Base-by-base conservation (phyloP, 1,284 basidiomycete species). In the Papiliotrema flavescens region DNA sequence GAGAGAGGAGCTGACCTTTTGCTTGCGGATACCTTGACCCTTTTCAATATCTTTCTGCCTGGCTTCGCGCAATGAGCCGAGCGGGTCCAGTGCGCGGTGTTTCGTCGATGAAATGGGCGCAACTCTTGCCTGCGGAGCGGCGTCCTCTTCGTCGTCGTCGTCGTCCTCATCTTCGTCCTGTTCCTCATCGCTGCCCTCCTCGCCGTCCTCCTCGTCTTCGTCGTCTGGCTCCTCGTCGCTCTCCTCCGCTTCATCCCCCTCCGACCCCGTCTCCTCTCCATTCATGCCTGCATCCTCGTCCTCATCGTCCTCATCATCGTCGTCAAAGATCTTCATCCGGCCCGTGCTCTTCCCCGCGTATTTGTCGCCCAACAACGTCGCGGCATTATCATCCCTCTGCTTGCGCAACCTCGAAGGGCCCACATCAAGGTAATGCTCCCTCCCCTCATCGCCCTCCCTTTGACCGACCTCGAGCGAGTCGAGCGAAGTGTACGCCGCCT, bases 361-460 rank as follows among this genome's bases (percentile, higher is more conserved):
- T 73, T 90, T 91, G 15, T 66, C 63, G 22, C 70, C 65, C 20
- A 73, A 53, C 17, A 74, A 58, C 2, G 66, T 71, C 86, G 36
- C 43, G 56, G 19, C 39, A 6, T 20, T 47, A 56, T 79, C 83
- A 84, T 82, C 23, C 84, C 47, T 28, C 39, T 57, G 40, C n/a
- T 20, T 42, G 34, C 57, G 47, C 26, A 62, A 40, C 35, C 49
- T 51, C 20, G 59, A 60, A 17, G 60, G 60, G 40, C 61, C 88
- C 46, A 92, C 88, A 64, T 88, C 84, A 39, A 90, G 65, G 72
- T 93, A 94, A 73, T 93, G 90, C 61, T 84, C 85, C 63, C 86
- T 80, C 0, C 80, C 60, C 83, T 79, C 58, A 89, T 80, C 7
- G 83, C 84, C 1, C 80, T 83, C 68, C 80, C 83, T 8, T 82